A percentile compares a stretch with the other conserved stretches of the same genome.
These are phyloP conservation scores for Vitis labrusca DNA, from an alignment of 164 flowering plant genomes.

Conservation along the genomic window DNA sequence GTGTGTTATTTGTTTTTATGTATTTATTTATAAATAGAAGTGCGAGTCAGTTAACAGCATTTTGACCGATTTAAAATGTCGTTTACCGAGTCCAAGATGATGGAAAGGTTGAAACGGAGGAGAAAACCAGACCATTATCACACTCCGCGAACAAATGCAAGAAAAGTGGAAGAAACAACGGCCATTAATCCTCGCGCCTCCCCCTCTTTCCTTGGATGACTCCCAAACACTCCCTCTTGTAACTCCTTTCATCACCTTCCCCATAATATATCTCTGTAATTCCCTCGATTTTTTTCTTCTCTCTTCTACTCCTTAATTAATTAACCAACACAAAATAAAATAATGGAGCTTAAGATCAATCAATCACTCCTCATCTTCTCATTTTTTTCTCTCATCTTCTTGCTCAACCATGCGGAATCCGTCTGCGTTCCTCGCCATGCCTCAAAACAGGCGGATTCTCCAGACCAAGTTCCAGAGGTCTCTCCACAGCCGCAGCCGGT, in stretches of 20 bases:
- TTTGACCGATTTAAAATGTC: too few species aligned
- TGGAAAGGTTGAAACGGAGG: background rate
- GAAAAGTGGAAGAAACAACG: background rate
- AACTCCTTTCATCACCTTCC: background rate
- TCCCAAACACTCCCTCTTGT: too few species aligned
- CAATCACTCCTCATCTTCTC: background rate
- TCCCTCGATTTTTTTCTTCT: background rate
- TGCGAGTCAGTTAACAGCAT: too few species aligned
- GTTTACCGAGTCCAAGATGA: background rate
- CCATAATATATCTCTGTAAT: too few species aligned
- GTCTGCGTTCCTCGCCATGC: constrained; percentile 1
- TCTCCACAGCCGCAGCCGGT: too few species aligned
- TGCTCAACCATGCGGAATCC: constrained; percentile 5
- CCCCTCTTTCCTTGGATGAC: background rate
- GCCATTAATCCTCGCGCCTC: background rate
- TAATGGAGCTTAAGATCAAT: background rate
- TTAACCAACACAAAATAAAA: background rate
- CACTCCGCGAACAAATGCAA: background rate
- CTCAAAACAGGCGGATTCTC: background rate
- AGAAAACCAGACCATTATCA: background rate
- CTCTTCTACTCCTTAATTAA: background rate
- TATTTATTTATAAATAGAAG: too few species aligned
- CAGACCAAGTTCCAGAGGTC: too few species aligned
- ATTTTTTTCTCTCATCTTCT: constrained; percentile 1
- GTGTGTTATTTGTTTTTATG: too few species aligned